Conservation (phyloP, 352 stramenopile species). For the Globisporangium cylindrosporum region DNA sequence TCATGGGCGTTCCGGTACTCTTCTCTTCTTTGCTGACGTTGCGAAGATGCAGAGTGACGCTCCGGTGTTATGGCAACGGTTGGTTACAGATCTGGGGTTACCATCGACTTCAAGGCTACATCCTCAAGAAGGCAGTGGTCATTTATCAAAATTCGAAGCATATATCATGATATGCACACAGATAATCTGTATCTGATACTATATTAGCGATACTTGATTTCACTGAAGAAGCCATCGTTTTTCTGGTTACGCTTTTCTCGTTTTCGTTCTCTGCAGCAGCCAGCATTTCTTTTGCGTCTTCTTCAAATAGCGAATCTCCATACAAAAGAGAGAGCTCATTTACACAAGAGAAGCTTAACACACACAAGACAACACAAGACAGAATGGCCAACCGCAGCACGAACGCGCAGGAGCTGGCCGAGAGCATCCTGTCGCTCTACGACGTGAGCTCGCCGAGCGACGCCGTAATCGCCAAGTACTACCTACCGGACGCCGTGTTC, state of each 20-base stretch:
- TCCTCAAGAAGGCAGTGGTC: background rate
- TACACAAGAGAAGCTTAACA: background rate
- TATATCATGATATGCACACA: background rate
- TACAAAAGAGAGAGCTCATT: constrained; percentile 1
- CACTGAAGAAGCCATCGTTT: background rate
- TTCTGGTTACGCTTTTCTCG: background rate
- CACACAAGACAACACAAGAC: background rate
- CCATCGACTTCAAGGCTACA: constrained; percentile 5
- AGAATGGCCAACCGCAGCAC: constrained; percentile 62
- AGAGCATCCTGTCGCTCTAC: constrained; percentile 83
- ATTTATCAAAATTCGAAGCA: background rate
- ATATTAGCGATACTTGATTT: background rate
- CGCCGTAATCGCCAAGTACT: constrained; percentile 76
- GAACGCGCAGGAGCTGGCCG: constrained; percentile 71
- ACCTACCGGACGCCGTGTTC: constrained; percentile 73
- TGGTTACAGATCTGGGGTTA: constrained; percentile 1
- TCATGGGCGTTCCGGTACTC: background rate
- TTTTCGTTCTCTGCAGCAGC: background rate
- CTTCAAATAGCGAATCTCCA: constrained; percentile 4
- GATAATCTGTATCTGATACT: background rate
- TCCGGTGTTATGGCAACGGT: constrained; percentile 7
- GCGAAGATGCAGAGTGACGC: constrained; percentile 10
- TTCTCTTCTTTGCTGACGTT: background rate
- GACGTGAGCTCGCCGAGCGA: constrained; percentile 65
- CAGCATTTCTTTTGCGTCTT: background rate